Conservation (phyloP, 495 filamentous ascomycete genomes). For the Penicillium coprophilum region DNA sequence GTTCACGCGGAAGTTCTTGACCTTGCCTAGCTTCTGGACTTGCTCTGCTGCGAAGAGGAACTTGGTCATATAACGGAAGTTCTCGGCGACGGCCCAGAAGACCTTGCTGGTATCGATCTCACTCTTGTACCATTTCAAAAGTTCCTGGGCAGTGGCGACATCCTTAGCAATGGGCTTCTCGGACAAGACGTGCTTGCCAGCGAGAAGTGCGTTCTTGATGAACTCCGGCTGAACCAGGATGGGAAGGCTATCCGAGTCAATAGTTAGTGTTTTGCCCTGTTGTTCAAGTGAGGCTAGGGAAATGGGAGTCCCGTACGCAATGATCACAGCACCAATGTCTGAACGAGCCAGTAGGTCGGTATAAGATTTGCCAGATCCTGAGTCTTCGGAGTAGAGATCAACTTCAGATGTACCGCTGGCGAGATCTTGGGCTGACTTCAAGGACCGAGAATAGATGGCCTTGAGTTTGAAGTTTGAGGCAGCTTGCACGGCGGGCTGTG, state of each 20-base stretch:
- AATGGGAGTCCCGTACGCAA: constrained; percentile 48
- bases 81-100: constrained; percentile 70
- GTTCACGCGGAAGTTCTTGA: constrained; percentile 63
- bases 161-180: constrained; percentile 81
- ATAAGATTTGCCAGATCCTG: constrained; percentile 50
- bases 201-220: constrained; percentile 52
- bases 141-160: constrained; percentile 56
- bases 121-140: constrained; percentile 61
- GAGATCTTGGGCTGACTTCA: constrained; percentile 49
- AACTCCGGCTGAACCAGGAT: constrained; percentile 42
- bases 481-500: constrained; percentile 54
- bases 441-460: constrained; percentile 63
- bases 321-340: constrained; percentile 68
- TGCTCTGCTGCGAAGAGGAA: constrained; percentile 57
- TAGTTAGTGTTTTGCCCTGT: neutral
- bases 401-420: constrained; percentile 37
- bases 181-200: constrained; percentile 78
- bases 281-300: neutral
- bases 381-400: constrained; percentile 64
- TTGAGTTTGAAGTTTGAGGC: constrained; percentile 49
- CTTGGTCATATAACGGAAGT: constrained; percentile 65
- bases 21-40: constrained; percentile 58
- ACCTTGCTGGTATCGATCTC: constrained; percentile 48
- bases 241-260: constrained; percentile 40
- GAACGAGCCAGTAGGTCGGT: constrained; percentile 60